Base-by-base conservation (phyloP, 768 basidiomycete species). In the Phlebiopsis gigantea region DNA sequence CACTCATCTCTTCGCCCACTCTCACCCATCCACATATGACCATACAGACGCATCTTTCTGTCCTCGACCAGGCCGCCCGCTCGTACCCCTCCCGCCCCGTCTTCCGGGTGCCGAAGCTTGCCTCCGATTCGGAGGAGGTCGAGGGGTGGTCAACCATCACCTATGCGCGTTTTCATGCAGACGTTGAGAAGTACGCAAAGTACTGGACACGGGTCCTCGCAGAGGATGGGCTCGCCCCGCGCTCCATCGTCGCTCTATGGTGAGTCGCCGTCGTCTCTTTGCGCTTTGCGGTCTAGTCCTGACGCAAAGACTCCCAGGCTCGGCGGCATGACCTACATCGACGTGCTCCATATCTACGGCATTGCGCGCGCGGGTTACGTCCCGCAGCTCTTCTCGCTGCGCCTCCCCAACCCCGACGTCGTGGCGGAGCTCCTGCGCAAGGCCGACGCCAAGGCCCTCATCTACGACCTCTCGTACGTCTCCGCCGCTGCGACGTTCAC, bases 301-400 rank as follows among this genome's bases (percentile, higher is more conserved):
- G 26, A 59, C 22, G 12, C 31, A 14, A n/a, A 43, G 45, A 30
- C 49, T 61, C 63, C 3, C 43, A 90, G 88, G 87, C 73, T 89
- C 39, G 75, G 81, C 30, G 88, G 87, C 5, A 83, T 85, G 72
- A 76, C 80, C 9, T 88, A 88, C 66, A 67, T 71, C 43, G 87
- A 90, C 66, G 79, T 84, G 31, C 72, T 90, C 41, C 83, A 85
- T 59, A 82, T 89, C 61, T 88, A 87, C 66, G 85, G 83, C 45
- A 70, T 90, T 55, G 85, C 85, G 7, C 77, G 86, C 64, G 87
- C 87, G 2, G 86, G 85, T 3, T 88, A 81, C 66, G 72, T 87
- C 59, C 87, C 88, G 5, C 87, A 89, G 61, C 69, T 90, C 14
- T 86, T 88, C 75, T 87, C 85, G 68, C 73, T 88, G 57, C 79